Evolutionary conservation across 1,139 yeast genomes (phyloP).

Genomic region (Protomyces pachydermus): DNA sequence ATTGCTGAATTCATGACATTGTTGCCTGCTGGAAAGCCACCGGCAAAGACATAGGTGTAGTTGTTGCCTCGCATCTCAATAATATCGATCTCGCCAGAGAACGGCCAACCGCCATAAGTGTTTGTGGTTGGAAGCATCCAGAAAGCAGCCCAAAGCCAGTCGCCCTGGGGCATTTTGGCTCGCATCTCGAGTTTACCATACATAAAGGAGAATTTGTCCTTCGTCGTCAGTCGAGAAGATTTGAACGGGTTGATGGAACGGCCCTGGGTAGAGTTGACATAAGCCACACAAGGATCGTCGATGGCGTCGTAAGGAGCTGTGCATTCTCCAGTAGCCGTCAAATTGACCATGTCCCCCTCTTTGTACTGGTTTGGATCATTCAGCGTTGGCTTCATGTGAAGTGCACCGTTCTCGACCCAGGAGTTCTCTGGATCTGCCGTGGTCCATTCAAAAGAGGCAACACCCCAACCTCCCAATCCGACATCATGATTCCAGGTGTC

Average conservation of each 20-base stretch:
- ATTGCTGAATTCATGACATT: slow-evolving; percentile 29
- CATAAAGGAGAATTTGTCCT: slow-evolving; percentile 25
- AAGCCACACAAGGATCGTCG: slow-evolving; percentile 25
- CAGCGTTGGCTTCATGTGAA: slow-evolving; percentile 29
- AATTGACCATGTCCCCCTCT: slow-evolving; percentile 30
- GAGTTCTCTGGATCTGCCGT: slow-evolving; percentile 25
- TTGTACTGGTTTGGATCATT: slow-evolving; percentile 25
- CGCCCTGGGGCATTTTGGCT: slow-evolving; percentile 30
- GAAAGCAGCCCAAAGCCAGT: slow-evolving; percentile 32
- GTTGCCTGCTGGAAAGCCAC: slow-evolving; percentile 27
- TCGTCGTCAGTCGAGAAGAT: slow-evolving; percentile 30
- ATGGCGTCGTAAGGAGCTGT: slow-evolving; percentile 5
- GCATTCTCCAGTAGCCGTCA: slow-evolving; percentile 29
- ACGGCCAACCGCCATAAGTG: slow-evolving; percentile 31
- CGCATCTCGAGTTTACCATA: slow-evolving; percentile 30
- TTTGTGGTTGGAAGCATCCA: slow-evolving; percentile 30
- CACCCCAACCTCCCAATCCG: slow-evolving; percentile 31
- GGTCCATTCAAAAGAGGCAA: slow-evolving; percentile 30
- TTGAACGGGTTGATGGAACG: slow-evolving; percentile 31
- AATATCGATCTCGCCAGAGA: slow-evolving; percentile 31
- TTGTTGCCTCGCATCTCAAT: slow-evolving; percentile 30
- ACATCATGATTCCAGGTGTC: slow-evolving; percentile 27
- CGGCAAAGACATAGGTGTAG: slow-evolving; percentile 24
- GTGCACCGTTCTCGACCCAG: slow-evolving; percentile 26
- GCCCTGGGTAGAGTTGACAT: slow-evolving; percentile 23